Evolutionary conservation across 1,284 basidiomycete genomes (phyloP), one percentile per base, ranked within the genome.

Genomic region (Anthracocystis setariae): DNA sequence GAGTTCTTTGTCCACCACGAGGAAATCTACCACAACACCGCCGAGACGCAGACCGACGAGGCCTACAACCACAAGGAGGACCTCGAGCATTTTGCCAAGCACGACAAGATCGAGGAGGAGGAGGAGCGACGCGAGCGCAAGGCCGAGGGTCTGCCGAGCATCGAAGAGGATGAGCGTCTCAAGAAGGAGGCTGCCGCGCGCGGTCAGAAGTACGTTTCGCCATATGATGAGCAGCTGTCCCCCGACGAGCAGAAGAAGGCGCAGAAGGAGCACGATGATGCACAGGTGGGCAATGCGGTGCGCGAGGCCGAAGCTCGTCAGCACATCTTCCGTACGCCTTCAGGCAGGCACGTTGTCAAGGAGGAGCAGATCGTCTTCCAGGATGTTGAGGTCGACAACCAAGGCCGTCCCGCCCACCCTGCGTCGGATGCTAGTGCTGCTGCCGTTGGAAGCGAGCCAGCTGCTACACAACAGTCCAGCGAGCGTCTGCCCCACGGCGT

Each of bases 1-100:
- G 81, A 82, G 56, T 82, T 74, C 71, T 82, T 79, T 56, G 80
- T 82, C 24, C 81, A 82, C 58, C 81, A 82, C 58, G 45, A 80
- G 90, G 91, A 96, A 86, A 85, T 92, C 84, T 96, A 88, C 86
- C 95, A 99, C 85, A 91, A 84, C 58, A 97, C 94, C 21, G 94
- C 94, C 0, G 95, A 98, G 83, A 96, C 94, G 0, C 95, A 98
- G 84, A 93, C 92, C 0, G 94, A 97, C 81, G 93, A 94, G 76
- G 87, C 93, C 0, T 98, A 98, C 85, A 91, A 83, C 62, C 95
- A 99, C 83, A 89, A 92, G 3, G 96, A 81, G 54, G 82, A 83
- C 60, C 73, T 83, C 51, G 91, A 92, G 76, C 92, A 94, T 81
- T 96, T 95, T 80, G 85, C 89, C 58, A 89, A 92, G 68, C 96